A percentile compares a stretch with the other conserved stretches of the same genome.
Evolutionary conservation across 2,329 filamentous ascomycete genomes (phyloP).

Genomic region (Westerdykella ornata): DNA sequence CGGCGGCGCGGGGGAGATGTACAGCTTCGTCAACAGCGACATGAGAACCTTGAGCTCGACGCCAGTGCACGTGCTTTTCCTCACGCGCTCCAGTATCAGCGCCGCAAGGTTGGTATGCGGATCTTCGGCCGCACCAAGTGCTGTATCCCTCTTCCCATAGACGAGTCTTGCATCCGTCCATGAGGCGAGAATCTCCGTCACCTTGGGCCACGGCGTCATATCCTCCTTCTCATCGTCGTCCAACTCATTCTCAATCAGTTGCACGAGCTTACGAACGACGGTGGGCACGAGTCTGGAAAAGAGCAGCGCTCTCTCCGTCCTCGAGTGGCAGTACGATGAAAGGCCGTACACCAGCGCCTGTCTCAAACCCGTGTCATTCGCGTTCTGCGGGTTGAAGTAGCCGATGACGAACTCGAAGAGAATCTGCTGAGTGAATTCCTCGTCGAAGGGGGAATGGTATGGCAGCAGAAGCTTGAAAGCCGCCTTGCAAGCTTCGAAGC

Average conservation of each 20-base stretch:
- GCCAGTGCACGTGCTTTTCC: constrained; percentile 57
- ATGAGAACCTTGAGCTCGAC: constrained; percentile 77
- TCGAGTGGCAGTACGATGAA: constrained; percentile 86
- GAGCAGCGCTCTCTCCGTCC: constrained; percentile 71
- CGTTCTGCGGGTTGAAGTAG: constrained; percentile 83
- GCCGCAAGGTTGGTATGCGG: constrained; percentile 73
- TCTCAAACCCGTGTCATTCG: constrained; percentile 70
- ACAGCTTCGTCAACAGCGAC: constrained; percentile 68
- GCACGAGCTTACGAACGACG: constrained; percentile 62
- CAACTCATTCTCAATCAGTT: constrained; percentile 52
- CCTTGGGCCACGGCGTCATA: constrained; percentile 70
- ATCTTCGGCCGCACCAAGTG: constrained; percentile 57
- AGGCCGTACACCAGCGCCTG: constrained; percentile 91
- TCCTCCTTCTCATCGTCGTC: constrained; percentile 62
- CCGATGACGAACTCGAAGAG: constrained; percentile 75
- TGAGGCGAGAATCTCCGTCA: constrained; percentile 78
- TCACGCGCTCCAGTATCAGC: constrained; percentile 68
- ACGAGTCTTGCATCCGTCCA: constrained; percentile 91
- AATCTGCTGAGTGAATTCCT: constrained; percentile 38
- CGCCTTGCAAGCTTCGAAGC: constrained; percentile 64
- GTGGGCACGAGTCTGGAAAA: constrained; percentile 70
- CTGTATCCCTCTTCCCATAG: constrained; percentile 50
- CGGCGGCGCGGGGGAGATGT: constrained; percentile 55
- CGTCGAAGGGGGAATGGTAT: constrained; percentile 45
- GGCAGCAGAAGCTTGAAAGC: constrained; percentile 62